phyloP scores from a whole-genome alignment of 2,329 filamentous ascomycete genomes.

The Exophiala oligosperma region DNA sequence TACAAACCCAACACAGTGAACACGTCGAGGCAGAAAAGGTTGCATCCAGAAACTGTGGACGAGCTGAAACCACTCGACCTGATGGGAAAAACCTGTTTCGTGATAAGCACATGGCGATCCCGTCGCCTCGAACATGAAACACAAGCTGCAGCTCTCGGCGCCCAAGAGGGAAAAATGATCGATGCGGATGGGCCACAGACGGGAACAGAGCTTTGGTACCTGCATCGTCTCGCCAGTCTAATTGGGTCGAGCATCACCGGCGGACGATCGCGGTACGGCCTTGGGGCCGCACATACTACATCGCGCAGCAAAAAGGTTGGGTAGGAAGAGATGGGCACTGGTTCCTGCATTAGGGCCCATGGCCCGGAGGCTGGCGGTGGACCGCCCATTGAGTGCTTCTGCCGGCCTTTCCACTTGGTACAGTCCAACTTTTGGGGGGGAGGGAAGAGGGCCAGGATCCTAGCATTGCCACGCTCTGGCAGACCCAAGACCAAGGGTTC shows the following conservation, averaged over 20 bases:
- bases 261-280: background rate
- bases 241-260: constrained; percentile 8
- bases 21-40: background rate
- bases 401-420: constrained; percentile 11
- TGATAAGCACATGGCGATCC: constrained; percentile 23
- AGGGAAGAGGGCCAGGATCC: constrained; percentile 4
- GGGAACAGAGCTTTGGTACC: constrained; percentile 19
- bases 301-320: background rate
- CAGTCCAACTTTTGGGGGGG: background rate
- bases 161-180: constrained; percentile 8
- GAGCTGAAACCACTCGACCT: background rate
- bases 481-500: constrained; percentile 8
- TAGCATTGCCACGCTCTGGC: constrained; percentile 10
- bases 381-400: constrained; percentile 13
- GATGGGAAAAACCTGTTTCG: background rate
- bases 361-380: constrained; percentile 5
- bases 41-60: constrained; percentile 3
- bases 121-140: constrained; percentile 29
- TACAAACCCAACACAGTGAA: too few species aligned
- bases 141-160: constrained; percentile 22
- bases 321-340: background rate
- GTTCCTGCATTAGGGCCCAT: constrained; percentile 23
- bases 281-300: background rate
- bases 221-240: constrained; percentile 17
- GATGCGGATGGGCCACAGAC: constrained; percentile 11